phyloP scores from a whole-genome alignment of 345 rosid genomes.

The Populus nigra region DNA sequence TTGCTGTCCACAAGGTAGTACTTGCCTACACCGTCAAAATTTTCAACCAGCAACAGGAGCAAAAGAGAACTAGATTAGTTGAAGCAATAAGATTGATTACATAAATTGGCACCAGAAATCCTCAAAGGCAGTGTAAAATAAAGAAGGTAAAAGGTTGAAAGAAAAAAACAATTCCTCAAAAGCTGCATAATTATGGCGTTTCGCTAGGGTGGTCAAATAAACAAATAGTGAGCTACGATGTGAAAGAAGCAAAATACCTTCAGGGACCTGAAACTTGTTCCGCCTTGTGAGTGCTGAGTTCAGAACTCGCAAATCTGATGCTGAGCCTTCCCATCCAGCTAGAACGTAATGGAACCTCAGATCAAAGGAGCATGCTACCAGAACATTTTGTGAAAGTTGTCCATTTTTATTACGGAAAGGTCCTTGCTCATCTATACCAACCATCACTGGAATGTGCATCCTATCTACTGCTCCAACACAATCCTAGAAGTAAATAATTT shows the following conservation, averaged over 20 bases:
- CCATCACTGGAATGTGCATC: slow-evolving; percentile 80
- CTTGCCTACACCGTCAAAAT: slow-evolving; percentile 49
- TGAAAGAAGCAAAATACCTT: slow-evolving; percentile 42
- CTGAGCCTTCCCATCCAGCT: slow-evolving; percentile 99
- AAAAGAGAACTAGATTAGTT: not conserved
- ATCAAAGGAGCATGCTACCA: slow-evolving; percentile 81
- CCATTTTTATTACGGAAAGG: slow-evolving; percentile 75
- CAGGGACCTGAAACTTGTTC: slow-evolving; percentile 66
- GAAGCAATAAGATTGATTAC: not conserved
- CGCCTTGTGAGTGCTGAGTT: slow-evolving; percentile 72
- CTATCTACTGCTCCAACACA: slow-evolving; percentile 85
- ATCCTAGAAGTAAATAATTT: slow-evolving; percentile 41
- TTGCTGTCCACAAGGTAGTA: slow-evolving; percentile 74
- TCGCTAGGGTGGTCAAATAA: not conserved
- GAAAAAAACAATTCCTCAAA: not conserved
- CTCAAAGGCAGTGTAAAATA: not conserved
- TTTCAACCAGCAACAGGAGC: not conserved
- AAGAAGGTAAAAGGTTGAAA: not conserved
- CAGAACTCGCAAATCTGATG: slow-evolving; percentile 73
- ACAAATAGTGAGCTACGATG: not conserved
- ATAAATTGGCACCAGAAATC: not conserved
- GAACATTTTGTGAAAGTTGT: slow-evolving; percentile 72
- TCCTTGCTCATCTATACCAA: slow-evolving; percentile 90
- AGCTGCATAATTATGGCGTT: not conserved
- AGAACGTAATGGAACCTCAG: slow-evolving; percentile 77